These are phyloP conservation scores for Leccinum obscurum DNA, from an alignment of 768 basidiomycete genomes.

Conservation along the genomic window DNA sequence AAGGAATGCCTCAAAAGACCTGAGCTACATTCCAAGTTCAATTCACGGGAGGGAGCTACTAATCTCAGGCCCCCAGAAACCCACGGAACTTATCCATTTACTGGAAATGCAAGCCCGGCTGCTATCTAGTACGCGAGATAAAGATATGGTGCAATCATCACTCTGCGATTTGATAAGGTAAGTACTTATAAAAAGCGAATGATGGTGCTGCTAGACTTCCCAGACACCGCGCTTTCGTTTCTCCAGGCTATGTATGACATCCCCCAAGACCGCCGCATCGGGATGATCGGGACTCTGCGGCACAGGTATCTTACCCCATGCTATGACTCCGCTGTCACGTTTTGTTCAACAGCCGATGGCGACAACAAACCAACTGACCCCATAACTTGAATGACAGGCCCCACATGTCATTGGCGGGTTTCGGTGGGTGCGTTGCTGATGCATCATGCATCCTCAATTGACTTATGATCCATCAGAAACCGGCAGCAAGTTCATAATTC, in stretches of 20 bases:
- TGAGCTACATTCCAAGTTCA: not conserved
- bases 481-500: constrained; percentile 1
- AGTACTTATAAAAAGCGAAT: not conserved
- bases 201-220: not conserved
- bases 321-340: not conserved
- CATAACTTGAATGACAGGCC: not conserved
- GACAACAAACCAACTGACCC: not conserved
- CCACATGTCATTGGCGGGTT: not conserved
- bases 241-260: not conserved
- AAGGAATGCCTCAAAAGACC: too few species aligned
- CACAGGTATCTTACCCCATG: not conserved
- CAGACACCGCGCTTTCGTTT: not conserved
- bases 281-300: not conserved
- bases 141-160: not conserved
- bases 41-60: not conserved
- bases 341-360: not conserved
- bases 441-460: not conserved
- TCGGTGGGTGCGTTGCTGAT: constrained; percentile 7
- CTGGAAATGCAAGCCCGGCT: not conserved
- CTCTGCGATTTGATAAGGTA: not conserved
- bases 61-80: not conserved
- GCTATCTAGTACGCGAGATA: not conserved
- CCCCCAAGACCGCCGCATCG: not conserved
- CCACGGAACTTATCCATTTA: not conserved
- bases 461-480: constrained; percentile 7